Evolutionary conservation across 1,284 basidiomycete species (phyloP), one percentile per base, ranked within the genome.

Genomic region (Apiotrichum siamense): DNA sequence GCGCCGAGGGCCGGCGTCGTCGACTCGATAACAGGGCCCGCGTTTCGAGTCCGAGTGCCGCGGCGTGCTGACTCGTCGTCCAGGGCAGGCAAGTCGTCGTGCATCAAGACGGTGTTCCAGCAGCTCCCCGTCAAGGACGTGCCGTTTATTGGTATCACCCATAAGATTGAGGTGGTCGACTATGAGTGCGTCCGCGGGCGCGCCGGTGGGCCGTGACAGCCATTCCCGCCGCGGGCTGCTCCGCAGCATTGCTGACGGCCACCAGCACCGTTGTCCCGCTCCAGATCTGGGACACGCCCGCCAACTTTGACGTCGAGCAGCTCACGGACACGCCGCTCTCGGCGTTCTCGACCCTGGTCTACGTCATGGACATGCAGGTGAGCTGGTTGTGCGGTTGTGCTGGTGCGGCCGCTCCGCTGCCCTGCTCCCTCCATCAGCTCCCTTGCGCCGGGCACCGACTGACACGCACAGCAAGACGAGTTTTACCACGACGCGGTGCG

Each of bases 311-410:
- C 5, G 79, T 85, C 4, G 85, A 89, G 25, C 81, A 83, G 18
- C 78, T 91, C 21, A 26, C 32, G 12, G 85, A 84, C 18, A 80
- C 80, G 2, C 80, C 86, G 1, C 77, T 92, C 23, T 80, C 81
- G 37, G 79, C 85, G 27, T 90, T 92, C 64, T 80, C 86, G 1
- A 83, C 84, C 0, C 78, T 97, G 59, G 83, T 97, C 32, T 98
- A 93, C 65, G 91, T 97, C n/a, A 87, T 97, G 63, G 94, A 97
- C 67, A 93, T 96, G 53, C 87, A 92, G 73, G 89, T 89, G 62
- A 59, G 81, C 71, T 13, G 2, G 6, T 4, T 4, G 20, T 18
- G 59, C 85, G 83, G 23, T 3, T 12, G 1, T 21, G 43, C 29
- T 9, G 29, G 29, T 31, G 29, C 9, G n/a, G n/a, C n/a, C n/a